Conservation (phyloP, 177 flowering plant species). For the Vitis hybrid region DNA sequence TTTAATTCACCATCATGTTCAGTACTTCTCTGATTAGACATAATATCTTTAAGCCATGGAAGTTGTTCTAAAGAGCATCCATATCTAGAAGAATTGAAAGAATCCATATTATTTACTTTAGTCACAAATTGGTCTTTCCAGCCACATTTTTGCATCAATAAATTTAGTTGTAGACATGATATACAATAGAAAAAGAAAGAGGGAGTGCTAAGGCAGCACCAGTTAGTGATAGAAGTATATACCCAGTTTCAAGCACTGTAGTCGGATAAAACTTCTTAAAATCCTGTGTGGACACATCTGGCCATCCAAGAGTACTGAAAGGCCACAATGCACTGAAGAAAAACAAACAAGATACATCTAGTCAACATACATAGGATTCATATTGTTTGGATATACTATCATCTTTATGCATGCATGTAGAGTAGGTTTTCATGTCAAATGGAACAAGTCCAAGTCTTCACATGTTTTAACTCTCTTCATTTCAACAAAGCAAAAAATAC, state of each 20-base stretch:
- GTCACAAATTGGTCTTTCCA: background rate
- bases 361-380: constrained; percentile 7
- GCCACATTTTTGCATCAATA: background rate
- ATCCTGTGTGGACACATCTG: constrained; percentile 75
- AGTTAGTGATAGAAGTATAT: constrained; percentile 13
- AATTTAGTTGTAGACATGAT: background rate
- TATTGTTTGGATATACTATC: too few relatives aligned
- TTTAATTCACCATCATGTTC: too few relatives aligned
- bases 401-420: too few relatives aligned
- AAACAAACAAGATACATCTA: constrained; percentile 1
- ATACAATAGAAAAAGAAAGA: background rate
- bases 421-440: background rate
- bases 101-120: background rate
- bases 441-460: background rate
- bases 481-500: background rate
- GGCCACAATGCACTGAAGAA: constrained; percentile 85
- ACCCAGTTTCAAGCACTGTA: constrained; percentile 96
- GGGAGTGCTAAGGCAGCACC: background rate
- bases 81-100: background rate
- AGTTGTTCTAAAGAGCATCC: background rate
- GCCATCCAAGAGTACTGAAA: constrained; percentile 98
- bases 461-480: background rate
- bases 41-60: background rate
- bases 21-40: background rate
- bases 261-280: constrained; percentile 79